phyloP scores from a whole-genome alignment of 1,284 basidiomycete species.

The Gomphus bonarii region DNA sequence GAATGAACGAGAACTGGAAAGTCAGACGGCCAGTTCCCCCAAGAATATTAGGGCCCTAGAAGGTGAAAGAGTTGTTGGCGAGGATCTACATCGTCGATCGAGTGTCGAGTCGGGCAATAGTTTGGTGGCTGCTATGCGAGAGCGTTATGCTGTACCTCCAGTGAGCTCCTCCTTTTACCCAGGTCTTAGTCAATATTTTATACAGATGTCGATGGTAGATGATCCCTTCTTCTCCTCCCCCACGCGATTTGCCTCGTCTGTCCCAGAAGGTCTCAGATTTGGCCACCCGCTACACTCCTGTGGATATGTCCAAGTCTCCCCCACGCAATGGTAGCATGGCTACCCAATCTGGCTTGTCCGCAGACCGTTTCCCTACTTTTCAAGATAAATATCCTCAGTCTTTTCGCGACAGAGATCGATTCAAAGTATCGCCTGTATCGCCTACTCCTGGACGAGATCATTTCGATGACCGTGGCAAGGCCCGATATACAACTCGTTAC shows the following conservation, averaged over 20 bases:
- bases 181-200: neutral
- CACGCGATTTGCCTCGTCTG: slow-evolving; percentile 50
- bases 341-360: neutral
- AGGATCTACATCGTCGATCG: slow-evolving; percentile 10
- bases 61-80: slow-evolving; percentile 1
- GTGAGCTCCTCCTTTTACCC: slow-evolving; percentile 29
- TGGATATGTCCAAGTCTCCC: slow-evolving; percentile 17
- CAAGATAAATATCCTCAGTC: slow-evolving; percentile 1
- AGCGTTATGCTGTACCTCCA: slow-evolving; percentile 39
- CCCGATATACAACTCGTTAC: neutral
- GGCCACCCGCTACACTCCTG: slow-evolving; percentile 49
- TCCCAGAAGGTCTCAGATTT: slow-evolving; percentile 54
- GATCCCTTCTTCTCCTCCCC: slow-evolving; percentile 43
- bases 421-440: neutral
- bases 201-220: slow-evolving; percentile 18
- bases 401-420: neutral
- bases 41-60: neutral
- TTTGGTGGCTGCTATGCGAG: slow-evolving; percentile 58
- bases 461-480: neutral
- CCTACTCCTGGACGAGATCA: neutral
- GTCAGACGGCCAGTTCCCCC: neutral
- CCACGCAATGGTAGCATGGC: neutral
- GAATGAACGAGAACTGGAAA: neutral
- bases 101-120: slow-evolving; percentile 42
- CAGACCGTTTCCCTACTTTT: slow-evolving; percentile 7